A percentile compares a stretch with the other conserved stretches of the same genome.
Evolutionary conservation across 352 stramenopile species (phyloP).

Genomic region (Pythium myriotylum): DNA sequence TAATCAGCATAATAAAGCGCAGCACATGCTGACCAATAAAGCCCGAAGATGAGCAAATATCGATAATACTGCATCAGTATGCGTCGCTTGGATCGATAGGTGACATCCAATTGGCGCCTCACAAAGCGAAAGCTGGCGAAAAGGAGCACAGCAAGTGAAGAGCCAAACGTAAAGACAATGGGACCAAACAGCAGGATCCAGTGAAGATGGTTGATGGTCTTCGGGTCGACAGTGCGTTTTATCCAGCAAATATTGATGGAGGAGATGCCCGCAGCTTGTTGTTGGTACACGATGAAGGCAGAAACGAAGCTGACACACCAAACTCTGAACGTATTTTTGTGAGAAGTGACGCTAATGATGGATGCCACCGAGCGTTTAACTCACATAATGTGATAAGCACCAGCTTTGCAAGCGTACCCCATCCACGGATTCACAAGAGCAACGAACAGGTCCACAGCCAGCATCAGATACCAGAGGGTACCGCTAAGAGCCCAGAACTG

Average conservation of each 20-base stretch:
- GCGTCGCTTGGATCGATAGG: constrained; percentile 80
- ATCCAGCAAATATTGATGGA: constrained; percentile 83
- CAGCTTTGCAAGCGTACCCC: constrained; percentile 86
- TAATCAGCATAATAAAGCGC: constrained; percentile 80
- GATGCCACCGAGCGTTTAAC: constrained; percentile 2
- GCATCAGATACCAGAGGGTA: constrained; percentile 83
- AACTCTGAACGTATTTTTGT: constrained; percentile 38
- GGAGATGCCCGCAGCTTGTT: constrained; percentile 62
- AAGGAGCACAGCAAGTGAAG: constrained; percentile 74
- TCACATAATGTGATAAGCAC: constrained; percentile 84
- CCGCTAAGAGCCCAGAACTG: constrained; percentile 79
- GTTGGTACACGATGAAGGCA: constrained; percentile 62
- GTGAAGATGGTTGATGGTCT: constrained; percentile 57
- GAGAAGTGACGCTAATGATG: background rate
- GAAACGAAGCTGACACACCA: constrained; percentile 73
- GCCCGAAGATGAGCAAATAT: constrained; percentile 76
- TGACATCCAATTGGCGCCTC: constrained; percentile 81
- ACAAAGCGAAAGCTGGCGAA: constrained; percentile 88
- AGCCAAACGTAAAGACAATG: constrained; percentile 49
- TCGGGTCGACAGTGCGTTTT: constrained; percentile 43
- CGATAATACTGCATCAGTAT: constrained; percentile 88
- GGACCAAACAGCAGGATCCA: constrained; percentile 69
- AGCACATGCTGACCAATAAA: constrained; percentile 68
- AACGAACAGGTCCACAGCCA: constrained; percentile 81
- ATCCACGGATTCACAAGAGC: constrained; percentile 89